phyloP scores from a whole-genome alignment of 768 basidiomycete genomes.

The Boletus vermiculosoides region DNA sequence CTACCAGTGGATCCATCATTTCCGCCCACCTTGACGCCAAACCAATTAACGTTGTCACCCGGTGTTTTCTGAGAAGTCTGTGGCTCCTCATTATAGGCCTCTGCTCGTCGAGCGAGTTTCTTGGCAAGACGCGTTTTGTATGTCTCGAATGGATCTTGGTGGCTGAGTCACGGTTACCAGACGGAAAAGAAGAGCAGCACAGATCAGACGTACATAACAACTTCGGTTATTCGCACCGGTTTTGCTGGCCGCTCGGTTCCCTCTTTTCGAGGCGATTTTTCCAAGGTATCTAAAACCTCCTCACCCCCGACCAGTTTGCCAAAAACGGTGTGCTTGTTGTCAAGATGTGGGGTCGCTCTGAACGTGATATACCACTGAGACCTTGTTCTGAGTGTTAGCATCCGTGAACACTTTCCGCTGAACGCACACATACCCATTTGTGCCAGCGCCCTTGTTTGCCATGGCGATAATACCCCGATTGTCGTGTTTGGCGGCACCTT shows the following conservation, averaged over 20 bases:
- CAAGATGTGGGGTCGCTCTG: constrained; percentile 75
- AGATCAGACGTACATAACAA: constrained; percentile 67
- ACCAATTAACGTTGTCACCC: constrained; percentile 80
- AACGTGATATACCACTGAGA: constrained; percentile 97
- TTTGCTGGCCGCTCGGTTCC: constrained; percentile 88
- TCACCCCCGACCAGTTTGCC: constrained; percentile 97
- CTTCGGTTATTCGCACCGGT: constrained; percentile 79
- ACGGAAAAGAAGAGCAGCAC: not conserved
- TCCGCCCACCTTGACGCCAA: constrained; percentile 77
- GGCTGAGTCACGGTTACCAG: constrained; percentile 42
- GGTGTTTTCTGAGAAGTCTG: constrained; percentile 49
- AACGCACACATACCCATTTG: constrained; percentile 64
- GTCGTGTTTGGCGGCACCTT: constrained; percentile 87
- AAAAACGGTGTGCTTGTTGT: constrained; percentile 95
- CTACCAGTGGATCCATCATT: constrained; percentile 35
- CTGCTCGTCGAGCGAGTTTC: constrained; percentile 53
- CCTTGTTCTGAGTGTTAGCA: constrained; percentile 37
- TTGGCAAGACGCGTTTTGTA: constrained; percentile 84
- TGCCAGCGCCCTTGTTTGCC: constrained; percentile 92
- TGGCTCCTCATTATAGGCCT: constrained; percentile 32
- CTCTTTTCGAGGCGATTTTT: constrained; percentile 75
- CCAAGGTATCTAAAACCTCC: constrained; percentile 81
- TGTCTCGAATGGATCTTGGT: constrained; percentile 93
- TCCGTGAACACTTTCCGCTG: not conserved
- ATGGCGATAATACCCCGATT: constrained; percentile 83